Conservation (phyloP, 129 eudicot genomes). For the Glebionis coronaria region DNA sequence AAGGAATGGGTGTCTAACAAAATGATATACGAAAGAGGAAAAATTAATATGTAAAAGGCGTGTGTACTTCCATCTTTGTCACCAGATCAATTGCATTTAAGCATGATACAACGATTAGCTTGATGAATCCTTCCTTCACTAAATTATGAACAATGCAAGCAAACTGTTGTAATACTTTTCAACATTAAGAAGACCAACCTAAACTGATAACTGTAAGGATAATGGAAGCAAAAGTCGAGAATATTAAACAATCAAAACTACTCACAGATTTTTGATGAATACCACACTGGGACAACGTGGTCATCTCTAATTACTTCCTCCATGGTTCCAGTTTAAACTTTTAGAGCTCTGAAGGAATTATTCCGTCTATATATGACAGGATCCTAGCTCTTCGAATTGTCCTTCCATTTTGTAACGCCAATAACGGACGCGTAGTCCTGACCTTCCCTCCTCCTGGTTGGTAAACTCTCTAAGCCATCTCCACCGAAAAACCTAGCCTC, state of each 20-base stretch:
- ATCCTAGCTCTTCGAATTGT: no score
- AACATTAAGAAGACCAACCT: conserved; percentile 90
- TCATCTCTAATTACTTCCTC: conserved; percentile 91
- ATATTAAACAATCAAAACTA: conserved; percentile 9
- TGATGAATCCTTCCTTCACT: conserved; percentile 94
- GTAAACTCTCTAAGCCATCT: no score
- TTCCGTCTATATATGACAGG: no score
- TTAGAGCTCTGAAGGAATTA: no score
- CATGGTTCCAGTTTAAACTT: conserved; percentile 99
- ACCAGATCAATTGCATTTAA: conserved; percentile 71
- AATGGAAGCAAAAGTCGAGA: conserved; percentile 7
- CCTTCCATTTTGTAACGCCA: no score
- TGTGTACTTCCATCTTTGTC: conserved; percentile 72
- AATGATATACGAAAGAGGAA: no score
- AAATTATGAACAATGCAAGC: conserved; percentile 84
- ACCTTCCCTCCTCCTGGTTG: no score
- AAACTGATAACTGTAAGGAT: conserved; percentile 9
- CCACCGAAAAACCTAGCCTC: no score
- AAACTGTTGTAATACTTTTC: conserved; percentile 81
- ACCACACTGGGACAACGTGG: conserved; percentile 94
- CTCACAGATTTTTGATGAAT: conserved; percentile 82
- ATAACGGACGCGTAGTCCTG: no score
- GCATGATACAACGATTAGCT: conserved; percentile 78
- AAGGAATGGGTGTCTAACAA: no score
- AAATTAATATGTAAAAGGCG: background rate